A percentile compares a stretch with the other conserved stretches of the same genome.
phyloP scores from a whole-genome alignment of 768 basidiomycete species.

The Trametes punicea region DNA sequence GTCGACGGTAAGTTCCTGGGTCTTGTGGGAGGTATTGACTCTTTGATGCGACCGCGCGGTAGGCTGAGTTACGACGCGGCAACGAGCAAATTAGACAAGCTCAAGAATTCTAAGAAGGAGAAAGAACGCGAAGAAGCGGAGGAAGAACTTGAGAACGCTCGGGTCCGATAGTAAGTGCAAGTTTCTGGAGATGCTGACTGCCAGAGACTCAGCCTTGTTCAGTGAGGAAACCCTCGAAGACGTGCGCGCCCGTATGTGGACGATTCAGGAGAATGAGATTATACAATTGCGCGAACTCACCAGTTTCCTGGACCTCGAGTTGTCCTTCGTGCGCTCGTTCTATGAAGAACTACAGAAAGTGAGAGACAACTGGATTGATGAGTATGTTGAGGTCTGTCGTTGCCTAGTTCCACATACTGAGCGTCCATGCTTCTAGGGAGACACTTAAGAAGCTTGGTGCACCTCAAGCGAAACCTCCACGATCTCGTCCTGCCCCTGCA shows the following conservation, averaged over 20 bases:
- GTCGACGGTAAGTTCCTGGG: constrained; percentile 54
- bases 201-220: constrained; percentile 1
- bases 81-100: constrained; percentile 61
- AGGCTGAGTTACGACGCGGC: constrained; percentile 77
- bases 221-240: constrained; percentile 89
- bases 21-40: background rate
- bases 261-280: constrained; percentile 77
- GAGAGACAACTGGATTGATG: constrained; percentile 62
- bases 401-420: background rate
- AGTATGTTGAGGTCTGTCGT: constrained; percentile 44
- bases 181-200: background rate
- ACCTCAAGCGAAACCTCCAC: constrained; percentile 7
- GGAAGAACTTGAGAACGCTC: constrained; percentile 71
- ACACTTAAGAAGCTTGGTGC: constrained; percentile 15
- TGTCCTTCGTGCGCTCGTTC: constrained; percentile 72
- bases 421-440: background rate
- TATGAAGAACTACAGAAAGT: constrained; percentile 70
- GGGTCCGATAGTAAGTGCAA: constrained; percentile 66
- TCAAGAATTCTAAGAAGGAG: constrained; percentile 73
- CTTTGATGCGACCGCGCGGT: background rate
- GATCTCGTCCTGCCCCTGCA: constrained; percentile 17
- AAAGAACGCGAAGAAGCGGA: constrained; percentile 73
- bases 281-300: constrained; percentile 69
- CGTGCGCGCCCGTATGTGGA: constrained; percentile 73
- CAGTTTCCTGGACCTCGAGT: constrained; percentile 66